Conservation (phyloP, 1,284 basidiomycete genomes). For the Sanghuangporus weigelae region DNA sequence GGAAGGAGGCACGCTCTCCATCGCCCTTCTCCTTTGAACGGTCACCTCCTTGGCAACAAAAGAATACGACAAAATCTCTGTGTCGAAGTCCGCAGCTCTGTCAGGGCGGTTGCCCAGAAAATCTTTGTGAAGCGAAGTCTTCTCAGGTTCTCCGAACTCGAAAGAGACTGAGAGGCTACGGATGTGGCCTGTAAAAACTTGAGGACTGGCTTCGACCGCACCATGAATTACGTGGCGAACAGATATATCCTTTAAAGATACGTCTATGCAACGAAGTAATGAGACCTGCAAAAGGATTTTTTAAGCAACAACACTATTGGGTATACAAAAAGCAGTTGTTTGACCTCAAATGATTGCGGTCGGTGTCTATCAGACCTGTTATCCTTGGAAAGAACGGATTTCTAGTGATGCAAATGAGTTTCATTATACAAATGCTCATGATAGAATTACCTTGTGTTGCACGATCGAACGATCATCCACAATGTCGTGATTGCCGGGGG, state of each 20-base stretch:
- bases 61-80: constrained; percentile 44
- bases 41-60: constrained; percentile 35
- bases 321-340: neutral
- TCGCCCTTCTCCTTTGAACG: constrained; percentile 24
- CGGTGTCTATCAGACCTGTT: neutral
- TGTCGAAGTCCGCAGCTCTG: constrained; percentile 32
- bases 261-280: constrained; percentile 16
- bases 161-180: neutral
- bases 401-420: neutral
- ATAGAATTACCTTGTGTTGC: neutral
- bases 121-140: constrained; percentile 41
- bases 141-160: constrained; percentile 42
- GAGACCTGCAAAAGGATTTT: neutral
- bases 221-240: neutral
- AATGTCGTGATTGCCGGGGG: neutral
- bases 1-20: constrained; percentile 22
- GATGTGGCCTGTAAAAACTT: constrained; percentile 5
- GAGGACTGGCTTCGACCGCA: constrained; percentile 2
- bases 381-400: neutral
- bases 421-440: neutral
- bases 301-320: neutral
- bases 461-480: neutral
- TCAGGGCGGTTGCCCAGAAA: constrained; percentile 43
- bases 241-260: constrained; percentile 7
- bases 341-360: neutral